Evolutionary conservation across 176 grass and related monocot genomes (phyloP), one percentile per base, ranked within the genome.

Genomic region (Rhipidocladum racemiflorum): DNA sequence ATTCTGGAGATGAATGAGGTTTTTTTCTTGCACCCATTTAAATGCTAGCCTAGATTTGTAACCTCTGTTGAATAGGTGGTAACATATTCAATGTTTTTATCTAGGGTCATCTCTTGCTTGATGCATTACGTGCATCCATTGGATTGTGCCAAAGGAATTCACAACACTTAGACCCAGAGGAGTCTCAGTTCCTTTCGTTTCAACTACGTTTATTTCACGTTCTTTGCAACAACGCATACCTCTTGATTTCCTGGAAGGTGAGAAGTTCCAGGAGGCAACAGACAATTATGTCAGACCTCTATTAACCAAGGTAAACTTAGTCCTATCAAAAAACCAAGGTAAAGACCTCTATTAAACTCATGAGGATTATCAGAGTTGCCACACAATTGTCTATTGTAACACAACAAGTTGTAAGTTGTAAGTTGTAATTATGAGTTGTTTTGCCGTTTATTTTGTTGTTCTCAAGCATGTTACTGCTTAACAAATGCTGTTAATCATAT

Each of bases 81-180:
- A 67, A 84, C 56, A 84, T 77, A 78, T 79, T 84, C 32, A 65
- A 72, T 35, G 23, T 83, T 61, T 54, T 74, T 70, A 75, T 69
- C 77, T 54, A 98, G 92, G 92, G 89, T 93, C 72, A 86, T 49
- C 85, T 65, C 44, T 90, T 98, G 73, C 86, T 88, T 84, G 95
- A 91, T 89, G 90, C 78, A 28, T 71, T 98, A 75, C 92, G 24
- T 85, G 77, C 88, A 23, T 80, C 88, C 69, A 89, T 95, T 57
- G 92, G 88, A 76, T 81, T 98, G 84, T 98, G 95, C 88, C 90
- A 95, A 98, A 95, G 95, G 84, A 98, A 98, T 82, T 95, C 90
- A 70, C 88, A 87, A 45, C 92, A 92, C 76, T n/a, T n/a, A n/a
- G 82, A n/a, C n/a, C n/a, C n/a, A n/a, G n/a, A n/a, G n/a, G n/a